These are phyloP conservation scores for Haplosporangium gracile DNA, from an alignment of 192 early-diverging fungal species.

Conservation along the genomic window DNA sequence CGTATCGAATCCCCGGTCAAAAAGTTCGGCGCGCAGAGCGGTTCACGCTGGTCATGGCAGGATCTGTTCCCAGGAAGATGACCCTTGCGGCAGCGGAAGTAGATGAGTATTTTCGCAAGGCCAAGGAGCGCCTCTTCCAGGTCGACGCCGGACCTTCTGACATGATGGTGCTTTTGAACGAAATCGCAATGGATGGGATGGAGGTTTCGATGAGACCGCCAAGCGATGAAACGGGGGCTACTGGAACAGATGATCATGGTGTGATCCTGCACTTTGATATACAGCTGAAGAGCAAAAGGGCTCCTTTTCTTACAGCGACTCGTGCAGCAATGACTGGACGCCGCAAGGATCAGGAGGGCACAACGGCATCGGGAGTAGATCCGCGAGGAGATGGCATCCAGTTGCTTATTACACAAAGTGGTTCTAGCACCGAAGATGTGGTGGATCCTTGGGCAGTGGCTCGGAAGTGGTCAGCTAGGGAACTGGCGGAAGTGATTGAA, in stretches of 20 bases:
- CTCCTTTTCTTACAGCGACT: neutral
- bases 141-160: constrained; percentile 28
- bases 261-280: constrained; percentile 16
- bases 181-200: constrained; percentile 20
- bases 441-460: constrained; percentile 19
- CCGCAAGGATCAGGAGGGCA: neutral
- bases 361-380: neutral
- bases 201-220: constrained; percentile 13
- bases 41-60: constrained; percentile 29
- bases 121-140: constrained; percentile 13
- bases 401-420: neutral
- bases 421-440: neutral
- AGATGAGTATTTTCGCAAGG: constrained; percentile 4
- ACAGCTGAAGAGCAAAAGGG: constrained; percentile 8
- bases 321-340: neutral
- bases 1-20: constrained; percentile 43
- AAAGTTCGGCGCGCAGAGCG: constrained; percentile 35
- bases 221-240: neutral
- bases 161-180: constrained; percentile 33
- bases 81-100: constrained; percentile 21
- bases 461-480: neutral
- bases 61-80: constrained; percentile 14
- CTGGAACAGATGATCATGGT: constrained; percentile 7
- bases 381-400: neutral
- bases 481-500: neutral